Conservation (phyloP, 2,329 filamentous ascomycete species). For the Ceratocystis cacaofunesta region DNA sequence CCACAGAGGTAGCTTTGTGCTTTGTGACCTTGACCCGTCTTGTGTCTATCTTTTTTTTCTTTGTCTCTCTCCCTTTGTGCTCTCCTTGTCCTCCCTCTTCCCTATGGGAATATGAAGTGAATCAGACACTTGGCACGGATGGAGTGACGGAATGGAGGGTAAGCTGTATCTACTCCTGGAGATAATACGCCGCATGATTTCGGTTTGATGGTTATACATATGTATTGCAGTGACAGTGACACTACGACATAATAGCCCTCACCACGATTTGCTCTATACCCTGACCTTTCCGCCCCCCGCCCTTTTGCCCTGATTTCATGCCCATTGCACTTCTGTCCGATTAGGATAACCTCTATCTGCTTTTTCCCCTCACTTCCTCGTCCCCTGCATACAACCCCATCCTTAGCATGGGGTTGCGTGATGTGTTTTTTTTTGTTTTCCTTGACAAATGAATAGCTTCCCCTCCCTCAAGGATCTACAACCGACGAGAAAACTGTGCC, state of each 20-base stretch:
- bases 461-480: conserved; percentile 3
- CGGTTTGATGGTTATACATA: background rate
- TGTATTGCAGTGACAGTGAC: background rate
- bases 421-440: background rate
- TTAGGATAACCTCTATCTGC: background rate
- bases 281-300: background rate
- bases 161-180: background rate
- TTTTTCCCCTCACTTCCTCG: background rate
- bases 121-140: background rate
- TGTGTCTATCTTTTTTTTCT: background rate
- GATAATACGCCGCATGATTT: background rate
- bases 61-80: background rate
- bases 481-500: background rate
- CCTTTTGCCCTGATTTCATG: background rate
- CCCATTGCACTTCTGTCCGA: background rate
- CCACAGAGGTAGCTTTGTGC: background rate
- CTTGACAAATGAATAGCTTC: background rate
- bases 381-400: conserved; percentile 3
- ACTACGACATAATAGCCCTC: background rate
- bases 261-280: background rate
- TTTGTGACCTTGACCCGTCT: background rate
- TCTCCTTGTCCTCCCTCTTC: background rate
- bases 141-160: background rate
- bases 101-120: background rate
- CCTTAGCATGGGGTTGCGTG: background rate